These are phyloP conservation scores for Paramecium sonneborni DNA, from an alignment of 73 alveolate species.

Conservation along the genomic window DNA sequence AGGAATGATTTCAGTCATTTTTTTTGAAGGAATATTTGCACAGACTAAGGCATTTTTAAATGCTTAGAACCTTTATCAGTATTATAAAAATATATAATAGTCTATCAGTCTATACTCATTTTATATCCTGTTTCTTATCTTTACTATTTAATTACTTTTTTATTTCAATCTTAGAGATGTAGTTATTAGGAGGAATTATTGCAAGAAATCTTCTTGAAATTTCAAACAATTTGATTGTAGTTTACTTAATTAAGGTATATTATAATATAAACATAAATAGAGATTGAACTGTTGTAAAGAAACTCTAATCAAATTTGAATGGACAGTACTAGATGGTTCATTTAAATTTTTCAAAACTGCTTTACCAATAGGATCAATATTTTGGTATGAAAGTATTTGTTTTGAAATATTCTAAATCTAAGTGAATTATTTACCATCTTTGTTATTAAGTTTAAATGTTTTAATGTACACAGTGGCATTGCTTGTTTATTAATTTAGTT, in stretches of 20 bases:
- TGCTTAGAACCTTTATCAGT: neutral
- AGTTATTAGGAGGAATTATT: conserved; percentile 17
- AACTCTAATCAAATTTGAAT: neutral
- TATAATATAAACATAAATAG: neutral
- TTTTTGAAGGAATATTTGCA: conserved; percentile 38
- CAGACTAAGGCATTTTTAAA: neutral
- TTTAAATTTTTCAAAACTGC: conserved; percentile 47
- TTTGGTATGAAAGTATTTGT: conserved; percentile 45
- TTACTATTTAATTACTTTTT: neutral
- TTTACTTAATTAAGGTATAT: neutral
- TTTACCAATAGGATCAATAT: conserved; percentile 51
- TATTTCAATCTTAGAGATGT: neutral
- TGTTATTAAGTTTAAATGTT: conserved; percentile 17
- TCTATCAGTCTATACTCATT: neutral
- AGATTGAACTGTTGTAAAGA: neutral
- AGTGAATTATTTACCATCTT: neutral
- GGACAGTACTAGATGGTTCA: neutral
- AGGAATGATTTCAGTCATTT: conserved; percentile 15
- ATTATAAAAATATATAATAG: neutral
- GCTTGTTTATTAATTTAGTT: conserved; percentile 34
- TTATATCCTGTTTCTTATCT: neutral
- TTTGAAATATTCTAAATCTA: conserved; percentile 25
- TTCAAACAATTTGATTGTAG: neutral
- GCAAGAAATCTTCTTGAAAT: neutral
- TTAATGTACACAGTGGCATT: conserved; percentile 20